Conservation (phyloP, 179 eudicot genomes). For the Monotropa hypopitys region DNA sequence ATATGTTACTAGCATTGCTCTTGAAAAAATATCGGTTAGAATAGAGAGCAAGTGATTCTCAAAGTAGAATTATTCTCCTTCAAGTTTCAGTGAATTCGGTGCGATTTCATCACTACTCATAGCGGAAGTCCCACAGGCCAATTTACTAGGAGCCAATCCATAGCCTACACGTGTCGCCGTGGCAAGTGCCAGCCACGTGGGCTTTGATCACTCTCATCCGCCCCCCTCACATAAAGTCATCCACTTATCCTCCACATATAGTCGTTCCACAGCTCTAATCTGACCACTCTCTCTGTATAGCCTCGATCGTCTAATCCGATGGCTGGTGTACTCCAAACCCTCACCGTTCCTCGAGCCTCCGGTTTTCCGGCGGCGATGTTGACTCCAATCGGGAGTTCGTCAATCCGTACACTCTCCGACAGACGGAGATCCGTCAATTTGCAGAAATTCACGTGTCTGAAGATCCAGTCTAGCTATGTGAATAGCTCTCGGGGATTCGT, state of each 20-base stretch:
- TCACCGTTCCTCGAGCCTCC: slow-evolving; percentile 39
- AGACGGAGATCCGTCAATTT: slow-evolving; percentile 20
- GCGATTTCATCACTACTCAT: no score
- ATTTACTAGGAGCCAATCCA: background rate
- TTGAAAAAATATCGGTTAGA: no score
- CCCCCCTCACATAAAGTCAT: background rate
- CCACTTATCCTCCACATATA: background rate
- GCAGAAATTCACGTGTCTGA: slow-evolving; percentile 37
- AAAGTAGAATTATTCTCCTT: no score
- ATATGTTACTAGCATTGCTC: no score
- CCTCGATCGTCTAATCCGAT: slow-evolving; percentile 15
- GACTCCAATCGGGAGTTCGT: slow-evolving; percentile 20
- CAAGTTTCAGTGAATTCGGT: no score
- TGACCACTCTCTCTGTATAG: slow-evolving; percentile 2
- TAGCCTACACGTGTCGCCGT: slow-evolving; percentile 2
- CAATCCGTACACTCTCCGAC: slow-evolving; percentile 16
- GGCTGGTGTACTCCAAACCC: slow-evolving; percentile 48
- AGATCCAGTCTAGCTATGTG: slow-evolving; percentile 20
- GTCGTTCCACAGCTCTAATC: background rate
- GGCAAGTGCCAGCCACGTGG: background rate
- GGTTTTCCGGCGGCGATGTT: slow-evolving; percentile 25
- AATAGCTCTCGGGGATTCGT: slow-evolving; percentile 14
- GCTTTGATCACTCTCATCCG: background rate
- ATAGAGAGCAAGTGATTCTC: no score
- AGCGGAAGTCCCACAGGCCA: background rate